Percentiles rank a stretch among this genome's conserved stretches.
Evolutionary conservation across 148 eudicot species (phyloP).

Genomic region (Chenopodium formosanum): DNA sequence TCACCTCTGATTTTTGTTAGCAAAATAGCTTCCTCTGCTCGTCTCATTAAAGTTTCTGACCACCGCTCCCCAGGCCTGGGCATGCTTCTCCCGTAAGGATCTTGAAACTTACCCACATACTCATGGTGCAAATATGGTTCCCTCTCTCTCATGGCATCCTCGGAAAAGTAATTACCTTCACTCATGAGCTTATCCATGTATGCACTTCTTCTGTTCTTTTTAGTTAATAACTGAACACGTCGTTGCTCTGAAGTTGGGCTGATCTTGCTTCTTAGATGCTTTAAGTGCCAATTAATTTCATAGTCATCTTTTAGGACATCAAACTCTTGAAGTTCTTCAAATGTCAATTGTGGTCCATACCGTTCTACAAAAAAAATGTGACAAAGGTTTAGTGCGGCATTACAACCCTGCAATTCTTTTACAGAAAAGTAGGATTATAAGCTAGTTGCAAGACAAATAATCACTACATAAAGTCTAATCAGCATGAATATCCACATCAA

Average conservation of each 20-base stretch:
- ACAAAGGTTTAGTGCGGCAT: neutral
- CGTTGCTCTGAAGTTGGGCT: conserved; percentile 70
- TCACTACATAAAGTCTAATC: neutral
- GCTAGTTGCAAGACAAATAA: neutral
- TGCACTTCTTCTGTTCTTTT: conserved; percentile 85
- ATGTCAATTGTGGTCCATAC: conserved; percentile 65
- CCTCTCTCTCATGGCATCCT: conserved; percentile 97
- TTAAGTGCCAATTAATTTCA: conserved; percentile 92
- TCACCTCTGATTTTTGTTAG: conserved; percentile 82
- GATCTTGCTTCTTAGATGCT: conserved; percentile 53
- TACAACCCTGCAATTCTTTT: neutral
- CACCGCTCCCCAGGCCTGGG: conserved; percentile 91
- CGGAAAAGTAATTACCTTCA: conserved; percentile 83
- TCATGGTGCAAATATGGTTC: conserved; percentile 96
- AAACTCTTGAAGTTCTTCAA: conserved; percentile 72
- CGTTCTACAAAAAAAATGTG: conserved; percentile 51
- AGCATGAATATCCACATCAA: neutral
- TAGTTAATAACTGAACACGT: conserved; percentile 52
- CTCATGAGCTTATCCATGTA: conserved; percentile 75
- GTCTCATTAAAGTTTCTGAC: conserved; percentile 91
- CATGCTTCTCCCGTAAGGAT: conserved; percentile 79
- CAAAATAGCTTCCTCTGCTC: conserved; percentile 82
- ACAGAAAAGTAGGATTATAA: neutral
- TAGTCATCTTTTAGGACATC: conserved; percentile 67
- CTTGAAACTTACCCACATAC: conserved; percentile 86